Conservation (phyloP, 257 asterid species). For the Agastache rugosa region DNA sequence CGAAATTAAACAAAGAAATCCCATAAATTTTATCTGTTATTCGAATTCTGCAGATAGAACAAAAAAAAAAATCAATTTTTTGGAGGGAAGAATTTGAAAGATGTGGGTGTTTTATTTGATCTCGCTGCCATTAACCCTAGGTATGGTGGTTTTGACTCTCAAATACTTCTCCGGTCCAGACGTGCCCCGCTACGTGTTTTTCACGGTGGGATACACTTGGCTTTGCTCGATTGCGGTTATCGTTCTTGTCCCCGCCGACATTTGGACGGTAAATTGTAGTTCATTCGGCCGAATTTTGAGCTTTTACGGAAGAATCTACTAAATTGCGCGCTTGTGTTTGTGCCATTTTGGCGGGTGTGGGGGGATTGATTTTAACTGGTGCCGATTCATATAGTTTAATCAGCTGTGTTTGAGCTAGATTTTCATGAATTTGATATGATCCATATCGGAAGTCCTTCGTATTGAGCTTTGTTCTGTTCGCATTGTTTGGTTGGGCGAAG, state of each 20-base stretch:
- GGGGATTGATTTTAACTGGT: background rate
- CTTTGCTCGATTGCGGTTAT: conserved; percentile 93
- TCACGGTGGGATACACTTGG: conserved; percentile 99
- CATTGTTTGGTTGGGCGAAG: conserved; percentile 16
- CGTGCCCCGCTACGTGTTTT: conserved; percentile 86
- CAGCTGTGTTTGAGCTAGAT: conserved; percentile 33
- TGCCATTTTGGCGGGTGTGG: background rate
- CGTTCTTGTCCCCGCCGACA: conserved; percentile 98
- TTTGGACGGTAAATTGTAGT: conserved; percentile 81
- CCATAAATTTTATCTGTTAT: conserved; percentile 14
- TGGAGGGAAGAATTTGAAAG: conserved; percentile 36
- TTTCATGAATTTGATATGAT: conserved; percentile 30
- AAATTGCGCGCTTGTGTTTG: background rate
- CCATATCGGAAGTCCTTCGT: conserved; percentile 14
- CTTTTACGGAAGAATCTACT: conserved; percentile 26
- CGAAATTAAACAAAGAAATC: conserved; percentile 6
- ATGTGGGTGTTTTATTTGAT: conserved; percentile 99
- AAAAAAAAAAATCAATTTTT: background rate
- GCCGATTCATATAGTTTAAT: conserved; percentile 25
- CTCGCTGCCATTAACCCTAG: conserved; percentile 93
- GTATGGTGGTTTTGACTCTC: conserved; percentile 82
- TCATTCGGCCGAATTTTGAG: background rate
- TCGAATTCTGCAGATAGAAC: conserved; percentile 10
- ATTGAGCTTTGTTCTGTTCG: background rate
- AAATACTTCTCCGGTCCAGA: conserved; percentile 94